Conservation (phyloP, 257 asterid genomes). For the Leonotis leonurus region DNA sequence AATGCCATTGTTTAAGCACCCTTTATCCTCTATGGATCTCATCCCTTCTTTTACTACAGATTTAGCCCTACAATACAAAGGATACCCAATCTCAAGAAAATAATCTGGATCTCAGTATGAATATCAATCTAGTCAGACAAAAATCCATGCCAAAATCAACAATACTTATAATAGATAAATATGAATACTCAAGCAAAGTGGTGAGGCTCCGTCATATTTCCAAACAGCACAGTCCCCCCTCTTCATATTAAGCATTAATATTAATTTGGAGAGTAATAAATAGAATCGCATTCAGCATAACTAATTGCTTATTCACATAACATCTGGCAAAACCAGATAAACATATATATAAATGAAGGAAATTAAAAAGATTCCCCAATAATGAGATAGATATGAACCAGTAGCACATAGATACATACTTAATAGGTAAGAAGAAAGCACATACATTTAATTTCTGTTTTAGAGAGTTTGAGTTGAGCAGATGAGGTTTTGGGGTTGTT, state of each 20-base stretch:
- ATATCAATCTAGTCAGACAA: slow-evolving; percentile 13
- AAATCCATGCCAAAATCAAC: neutral
- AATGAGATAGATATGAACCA: neutral
- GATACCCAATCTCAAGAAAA: neutral
- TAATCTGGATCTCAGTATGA: slow-evolving; percentile 17
- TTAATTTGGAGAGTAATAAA: neutral
- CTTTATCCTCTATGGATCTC: slow-evolving; percentile 71
- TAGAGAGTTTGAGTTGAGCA: neutral
- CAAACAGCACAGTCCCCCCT: no score
- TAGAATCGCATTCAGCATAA: neutral
- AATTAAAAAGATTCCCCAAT: neutral
- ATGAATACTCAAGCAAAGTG: neutral
- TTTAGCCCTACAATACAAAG: neutral
- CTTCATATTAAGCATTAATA: neutral
- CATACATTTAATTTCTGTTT: slow-evolving; percentile 5
- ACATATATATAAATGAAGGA: neutral
- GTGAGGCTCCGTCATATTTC: no score
- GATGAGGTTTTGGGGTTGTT: no score
- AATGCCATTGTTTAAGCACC: slow-evolving; percentile 45
- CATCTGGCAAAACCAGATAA: neutral
- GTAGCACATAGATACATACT: neutral
- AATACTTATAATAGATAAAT: neutral
- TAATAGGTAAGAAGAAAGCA: neutral
- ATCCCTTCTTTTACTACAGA: slow-evolving; percentile 16
- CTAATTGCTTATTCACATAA: neutral